Conservation (phyloP, 106 monocot genomes). For the Dendrobium huoshanense region DNA sequence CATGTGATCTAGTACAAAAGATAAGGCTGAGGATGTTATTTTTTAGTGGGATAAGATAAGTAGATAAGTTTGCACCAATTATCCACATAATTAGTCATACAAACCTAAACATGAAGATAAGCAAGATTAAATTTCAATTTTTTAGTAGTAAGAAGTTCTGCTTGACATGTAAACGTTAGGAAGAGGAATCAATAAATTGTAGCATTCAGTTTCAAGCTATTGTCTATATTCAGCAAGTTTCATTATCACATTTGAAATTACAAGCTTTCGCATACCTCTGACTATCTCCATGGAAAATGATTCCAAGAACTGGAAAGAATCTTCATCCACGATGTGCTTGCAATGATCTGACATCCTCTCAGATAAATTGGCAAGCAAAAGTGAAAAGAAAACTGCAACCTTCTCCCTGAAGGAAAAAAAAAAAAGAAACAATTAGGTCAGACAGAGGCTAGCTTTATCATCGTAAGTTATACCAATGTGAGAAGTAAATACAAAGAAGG, state of each 20-base stretch:
- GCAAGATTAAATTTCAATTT: neutral
- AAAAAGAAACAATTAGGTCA: neutral
- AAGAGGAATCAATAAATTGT: neutral
- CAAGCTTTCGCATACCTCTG: conserved; percentile 25
- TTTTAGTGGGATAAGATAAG: neutral
- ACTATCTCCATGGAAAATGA: conserved; percentile 29
- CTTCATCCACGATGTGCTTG: neutral
- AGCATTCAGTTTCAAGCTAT: neutral
- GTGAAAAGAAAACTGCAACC: conserved; percentile 44
- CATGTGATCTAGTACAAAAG: neutral
- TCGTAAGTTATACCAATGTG: neutral
- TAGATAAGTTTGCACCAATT: neutral
- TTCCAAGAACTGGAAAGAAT: conserved; percentile 15
- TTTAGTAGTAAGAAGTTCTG: neutral
- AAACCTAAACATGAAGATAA: neutral
- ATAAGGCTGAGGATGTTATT: neutral
- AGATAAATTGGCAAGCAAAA: conserved; percentile 34
- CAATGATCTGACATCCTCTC: conserved; percentile 14
- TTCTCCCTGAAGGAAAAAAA: conserved; percentile 51
- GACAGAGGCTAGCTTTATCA: neutral
- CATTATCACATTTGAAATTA: neutral
- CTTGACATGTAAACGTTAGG: neutral
- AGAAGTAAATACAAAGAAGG: neutral
- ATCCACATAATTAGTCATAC: neutral
- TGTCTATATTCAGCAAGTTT: neutral